Evolutionary conservation across 768 basidiomycete genomes (phyloP), one percentile per base, ranked within the genome.

Genomic region (Coprinellus micaceus): DNA sequence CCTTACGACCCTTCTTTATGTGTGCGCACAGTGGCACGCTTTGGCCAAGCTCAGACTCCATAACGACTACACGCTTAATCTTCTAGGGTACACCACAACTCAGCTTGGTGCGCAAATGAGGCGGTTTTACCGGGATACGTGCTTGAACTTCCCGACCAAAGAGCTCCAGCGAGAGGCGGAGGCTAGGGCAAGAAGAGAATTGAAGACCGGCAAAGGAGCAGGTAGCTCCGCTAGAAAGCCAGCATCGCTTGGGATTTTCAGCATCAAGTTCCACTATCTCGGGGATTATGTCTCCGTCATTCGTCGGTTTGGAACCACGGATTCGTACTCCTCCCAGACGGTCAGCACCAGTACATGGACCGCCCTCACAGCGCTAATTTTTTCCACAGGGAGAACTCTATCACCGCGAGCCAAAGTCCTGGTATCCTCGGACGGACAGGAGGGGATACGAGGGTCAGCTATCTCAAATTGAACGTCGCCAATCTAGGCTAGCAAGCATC

Each of bases 301-400:
- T 37, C 37, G 52, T 22, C 1, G 15, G n/a, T 59, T 40, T 54
- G 61, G 58, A 2, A 58, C 58, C 0, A 37, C 55, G 12, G 61
- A 62, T n/a, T 48, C 36, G 4, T 54, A 44, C 30, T 48, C 56
- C 4, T 54, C 57, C 13, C 21, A 58, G 37, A 12, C 36, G 1
- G 60, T 59, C 29, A 19, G 58, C 55, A 15, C 41, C 7, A 29
- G 7, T 45, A 24, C 33, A 17, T 26, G 10, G 41, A 33, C 21
- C 6, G 30, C 44, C 13, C 19, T 10, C n/a, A 37, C 21, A 19
- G 4, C 28, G 19, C 13, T 44, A 30, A 26, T 19, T 33, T 46
- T 19, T 54, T 33, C 17, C 22, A 15, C 33, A 63, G 61, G 57
- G 61, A 4, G 61, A 63, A 28, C 36, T 55, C 11, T 39, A 46